Evolutionary conservation across 768 basidiomycete genomes (phyloP), one percentile per base, ranked within the genome.

Genomic region (Lactifluus rugatus): DNA sequence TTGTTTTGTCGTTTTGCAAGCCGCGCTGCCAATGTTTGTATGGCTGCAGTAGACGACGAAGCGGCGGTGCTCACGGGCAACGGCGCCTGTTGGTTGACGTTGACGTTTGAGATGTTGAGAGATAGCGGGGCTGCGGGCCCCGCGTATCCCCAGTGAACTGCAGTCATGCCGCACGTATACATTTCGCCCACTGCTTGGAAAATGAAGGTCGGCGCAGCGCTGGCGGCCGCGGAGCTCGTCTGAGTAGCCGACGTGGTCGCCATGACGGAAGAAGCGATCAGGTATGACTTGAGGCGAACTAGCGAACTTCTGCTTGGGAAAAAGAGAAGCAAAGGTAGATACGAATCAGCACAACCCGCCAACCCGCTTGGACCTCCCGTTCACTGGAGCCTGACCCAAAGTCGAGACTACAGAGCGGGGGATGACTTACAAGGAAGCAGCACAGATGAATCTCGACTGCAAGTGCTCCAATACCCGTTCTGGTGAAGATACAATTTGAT

Each of bases 81-180:
- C 2, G 64, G 54, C 6, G 57, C 11, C 42, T 62, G 58, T 51
- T 74, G 72, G 2, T 58, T 0, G 3, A 76, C 72, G 19, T 66
- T 69, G 48, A 65, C n/a, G 56, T 79, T 77, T 48, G 73, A 72
- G 37, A 79, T 68, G 55, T 69, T 69, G n/a, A 81, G 52, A 6
- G 64, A 56, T 25, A 79, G 47, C 1, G 67, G 25, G 8, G 42
- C 60, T 17, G 65, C 36, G 5, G 71, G 62, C 16, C 48, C 52
- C 11, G 9, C 31, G 50, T 67, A 71, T 0, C 10, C 16, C 70
- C 68, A 70, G 21, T n/a, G 52, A 60, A 78, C 66, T 10, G 62
- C 49, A 7, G 66, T 67, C 17, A 68, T 54, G 1, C 61, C 62
- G 62, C 76, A 77, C 28, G 74, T 70, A 11, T 63, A 70, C 70